Conservation (phyloP, 495 filamentous ascomycete genomes). For the Astrocystis sublimbata region DNA sequence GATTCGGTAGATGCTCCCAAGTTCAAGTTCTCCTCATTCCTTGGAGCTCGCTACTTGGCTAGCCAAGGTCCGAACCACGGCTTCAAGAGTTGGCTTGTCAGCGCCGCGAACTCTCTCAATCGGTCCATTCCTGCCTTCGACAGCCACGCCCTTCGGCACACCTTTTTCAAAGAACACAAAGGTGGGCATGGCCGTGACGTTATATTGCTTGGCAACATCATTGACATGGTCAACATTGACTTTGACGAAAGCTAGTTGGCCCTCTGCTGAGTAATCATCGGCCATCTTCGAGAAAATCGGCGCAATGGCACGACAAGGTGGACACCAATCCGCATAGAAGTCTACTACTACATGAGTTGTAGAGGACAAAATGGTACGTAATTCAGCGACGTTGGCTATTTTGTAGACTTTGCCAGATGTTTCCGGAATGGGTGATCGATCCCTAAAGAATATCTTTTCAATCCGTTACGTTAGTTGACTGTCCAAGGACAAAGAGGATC, state of each 20-base stretch:
- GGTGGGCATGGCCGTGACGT: conserved; percentile 67
- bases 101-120: conserved; percentile 3
- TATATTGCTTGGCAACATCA: conserved; percentile 48
- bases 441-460: conserved; percentile 9
- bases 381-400: conserved; percentile 31
- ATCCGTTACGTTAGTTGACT: background rate
- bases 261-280: conserved; percentile 38
- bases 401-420: conserved; percentile 22
- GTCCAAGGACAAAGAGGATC: background rate
- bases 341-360: conserved; percentile 46
- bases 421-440: conserved; percentile 13
- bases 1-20: no score
- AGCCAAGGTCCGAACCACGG: conserved; percentile 7
- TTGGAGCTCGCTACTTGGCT: background rate
- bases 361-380: conserved; percentile 33
- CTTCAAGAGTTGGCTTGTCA: background rate
- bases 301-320: conserved; percentile 65
- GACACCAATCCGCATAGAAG: conserved; percentile 65
- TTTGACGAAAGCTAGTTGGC: conserved; percentile 57
- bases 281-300: conserved; percentile 58
- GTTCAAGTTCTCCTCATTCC: background rate
- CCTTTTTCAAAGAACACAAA: conserved; percentile 81
- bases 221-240: conserved; percentile 56
- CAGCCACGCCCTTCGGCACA: background rate
- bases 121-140: background rate